These are phyloP conservation scores for Umbelopsis vinacea DNA, from an alignment of 192 early-diverging fungal species.

Conservation along the genomic window DNA sequence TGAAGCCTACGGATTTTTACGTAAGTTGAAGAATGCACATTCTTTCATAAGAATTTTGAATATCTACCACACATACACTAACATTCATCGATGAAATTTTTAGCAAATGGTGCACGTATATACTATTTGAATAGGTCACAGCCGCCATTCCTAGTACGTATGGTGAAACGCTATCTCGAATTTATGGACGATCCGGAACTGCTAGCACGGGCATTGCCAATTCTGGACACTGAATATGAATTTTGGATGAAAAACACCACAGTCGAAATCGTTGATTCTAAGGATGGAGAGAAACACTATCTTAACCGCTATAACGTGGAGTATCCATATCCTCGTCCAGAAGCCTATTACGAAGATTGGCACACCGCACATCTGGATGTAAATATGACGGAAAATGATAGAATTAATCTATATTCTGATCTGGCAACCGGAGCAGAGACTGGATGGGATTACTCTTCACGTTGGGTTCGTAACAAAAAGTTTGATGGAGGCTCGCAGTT, in stretches of 20 bases:
- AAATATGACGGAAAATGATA: constrained; percentile 33
- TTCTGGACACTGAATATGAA: constrained; percentile 61
- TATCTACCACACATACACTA: not conserved
- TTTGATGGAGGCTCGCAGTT: constrained; percentile 17
- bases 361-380: constrained; percentile 51
- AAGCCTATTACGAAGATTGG: constrained; percentile 67
- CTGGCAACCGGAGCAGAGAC: constrained; percentile 72
- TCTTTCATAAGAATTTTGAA: not conserved
- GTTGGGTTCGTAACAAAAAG: constrained; percentile 56
- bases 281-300: constrained; percentile 28
- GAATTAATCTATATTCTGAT: constrained; percentile 57
- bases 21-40: constrained; percentile 41
- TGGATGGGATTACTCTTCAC: constrained; percentile 73
- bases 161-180: constrained; percentile 66
- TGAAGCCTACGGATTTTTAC: constrained; percentile 67
- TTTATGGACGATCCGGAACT: constrained; percentile 52
- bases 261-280: constrained; percentile 40
- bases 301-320: constrained; percentile 63
- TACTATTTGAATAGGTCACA: constrained; percentile 80
- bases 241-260: constrained; percentile 65
- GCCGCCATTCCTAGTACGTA: constrained; percentile 71
- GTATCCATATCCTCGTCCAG: constrained; percentile 63
- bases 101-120: constrained; percentile 73
- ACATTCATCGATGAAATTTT: not conserved
- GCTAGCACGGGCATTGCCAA: constrained; percentile 53